Evolutionary conservation across 371 early-diverging fungal species (phyloP).

Genomic region (Chytridiales sp.): DNA sequence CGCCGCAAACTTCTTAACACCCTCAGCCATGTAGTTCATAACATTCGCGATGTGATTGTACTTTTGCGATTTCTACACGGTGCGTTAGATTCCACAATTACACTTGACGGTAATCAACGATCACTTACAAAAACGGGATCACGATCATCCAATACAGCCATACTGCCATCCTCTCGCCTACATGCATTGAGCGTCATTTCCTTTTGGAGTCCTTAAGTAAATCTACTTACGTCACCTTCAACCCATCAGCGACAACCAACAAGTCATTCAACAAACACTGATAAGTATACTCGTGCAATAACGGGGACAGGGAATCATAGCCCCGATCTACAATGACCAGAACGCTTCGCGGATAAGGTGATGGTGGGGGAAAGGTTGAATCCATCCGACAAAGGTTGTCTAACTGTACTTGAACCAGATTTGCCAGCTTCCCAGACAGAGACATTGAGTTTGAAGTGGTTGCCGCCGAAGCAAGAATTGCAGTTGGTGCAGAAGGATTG

Average conservation of each 20-base stretch:
- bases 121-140: slow-evolving; percentile 15
- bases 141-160: slow-evolving; percentile 41
- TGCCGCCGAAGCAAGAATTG: no score
- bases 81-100: neutral
- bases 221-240: slow-evolving; percentile 37
- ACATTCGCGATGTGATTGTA: slow-evolving; percentile 88
- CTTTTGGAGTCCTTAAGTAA: no score
- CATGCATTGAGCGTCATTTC: no score
- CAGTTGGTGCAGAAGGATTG: slow-evolving; percentile 39
- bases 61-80: no score
- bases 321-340: slow-evolving; percentile 88
- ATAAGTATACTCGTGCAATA: slow-evolving; percentile 95
- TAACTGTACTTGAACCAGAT: slow-evolving; percentile 57
- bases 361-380: slow-evolving; percentile 59
- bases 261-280: slow-evolving; percentile 93
- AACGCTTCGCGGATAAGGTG: slow-evolving; percentile 64
- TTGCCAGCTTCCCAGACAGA: slow-evolving; percentile 30
- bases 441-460: slow-evolving; percentile 10
- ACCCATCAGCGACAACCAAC: slow-evolving; percentile 63
- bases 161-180: slow-evolving; percentile 11
- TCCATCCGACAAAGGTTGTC: slow-evolving; percentile 59
- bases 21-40: slow-evolving; percentile 70
- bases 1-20: slow-evolving; percentile 69
- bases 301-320: slow-evolving; percentile 81
- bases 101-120: neutral